Percentiles rank a stretch among this genome's conserved stretches.
phyloP scores from a whole-genome alignment of 2,329 filamentous ascomycete species.

The Talaromyces rugulosus region DNA sequence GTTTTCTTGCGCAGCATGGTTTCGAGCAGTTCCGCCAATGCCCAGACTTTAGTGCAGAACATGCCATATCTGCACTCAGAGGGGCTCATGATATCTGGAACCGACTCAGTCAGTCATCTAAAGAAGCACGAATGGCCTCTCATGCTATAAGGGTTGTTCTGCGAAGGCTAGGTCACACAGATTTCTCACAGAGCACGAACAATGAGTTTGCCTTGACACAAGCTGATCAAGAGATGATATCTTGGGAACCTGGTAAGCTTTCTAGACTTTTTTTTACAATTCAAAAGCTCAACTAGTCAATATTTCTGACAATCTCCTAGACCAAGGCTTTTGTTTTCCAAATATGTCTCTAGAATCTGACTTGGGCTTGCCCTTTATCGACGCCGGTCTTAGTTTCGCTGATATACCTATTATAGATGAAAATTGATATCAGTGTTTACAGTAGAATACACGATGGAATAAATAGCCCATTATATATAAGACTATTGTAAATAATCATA shows the following conservation, averaged over 20 bases:
- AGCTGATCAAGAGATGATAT: not conserved
- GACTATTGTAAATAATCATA: not conserved
- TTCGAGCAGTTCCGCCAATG: not conserved
- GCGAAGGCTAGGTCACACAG: not conserved
- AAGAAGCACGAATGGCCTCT: not conserved
- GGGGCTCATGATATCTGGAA: not conserved
- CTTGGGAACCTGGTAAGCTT: not conserved
- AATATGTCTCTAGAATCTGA: not conserved
- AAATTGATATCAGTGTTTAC: not conserved
- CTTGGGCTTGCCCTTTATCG: not conserved
- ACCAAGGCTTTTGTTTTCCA: not conserved
- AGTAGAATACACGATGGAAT: not conserved
- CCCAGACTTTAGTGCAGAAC: not conserved
- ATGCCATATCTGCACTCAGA: not conserved
- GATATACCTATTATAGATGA: not conserved
- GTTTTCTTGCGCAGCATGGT: not conserved
- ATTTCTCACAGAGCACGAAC: not conserved
- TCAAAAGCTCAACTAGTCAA: not conserved
- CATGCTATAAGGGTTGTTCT: not conserved
- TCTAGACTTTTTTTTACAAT: not conserved
- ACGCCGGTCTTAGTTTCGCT: not conserved
- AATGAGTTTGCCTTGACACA: not conserved
- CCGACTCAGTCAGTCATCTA: not conserved
- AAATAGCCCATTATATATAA: not conserved
- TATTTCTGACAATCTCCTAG: not conserved